A percentile compares a stretch with the other conserved stretches of the same genome.
Evolutionary conservation across 2,329 filamentous ascomycete species (phyloP).

Genomic region (Sporothrix euskadiensis): DNA sequence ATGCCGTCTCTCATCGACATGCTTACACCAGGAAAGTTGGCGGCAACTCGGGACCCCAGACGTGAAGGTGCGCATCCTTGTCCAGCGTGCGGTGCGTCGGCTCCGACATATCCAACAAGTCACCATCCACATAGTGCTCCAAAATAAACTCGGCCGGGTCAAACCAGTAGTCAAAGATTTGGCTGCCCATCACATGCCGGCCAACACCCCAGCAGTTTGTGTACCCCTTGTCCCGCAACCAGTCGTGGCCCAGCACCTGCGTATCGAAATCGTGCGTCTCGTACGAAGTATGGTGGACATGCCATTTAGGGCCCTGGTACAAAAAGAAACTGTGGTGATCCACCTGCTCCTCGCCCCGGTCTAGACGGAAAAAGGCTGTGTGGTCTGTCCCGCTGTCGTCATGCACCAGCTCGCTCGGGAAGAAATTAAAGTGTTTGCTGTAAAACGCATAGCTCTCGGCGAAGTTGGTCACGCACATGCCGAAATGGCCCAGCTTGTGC

Average conservation of each 20-base stretch:
- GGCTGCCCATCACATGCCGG: conserved; percentile 67
- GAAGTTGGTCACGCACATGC: conserved; percentile 55
- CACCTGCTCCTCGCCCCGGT: conserved; percentile 47
- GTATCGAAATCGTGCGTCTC: conserved; percentile 73
- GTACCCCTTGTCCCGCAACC: conserved; percentile 63
- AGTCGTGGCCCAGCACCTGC: conserved; percentile 69
- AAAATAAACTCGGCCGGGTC: conserved; percentile 64
- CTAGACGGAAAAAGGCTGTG: conserved; percentile 49
- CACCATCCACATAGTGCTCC: conserved; percentile 71
- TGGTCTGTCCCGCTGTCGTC: conserved; percentile 43
- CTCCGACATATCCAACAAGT: conserved; percentile 59
- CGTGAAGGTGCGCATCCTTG: conserved; percentile 47
- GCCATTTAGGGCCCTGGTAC: conserved; percentile 48
- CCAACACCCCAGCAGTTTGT: conserved; percentile 70
- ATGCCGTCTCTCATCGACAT: not conserved
- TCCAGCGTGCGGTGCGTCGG: conserved; percentile 47
- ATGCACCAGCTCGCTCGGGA: conserved; percentile 50
- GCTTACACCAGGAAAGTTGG: conserved; percentile 29
- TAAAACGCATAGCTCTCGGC: conserved; percentile 53
- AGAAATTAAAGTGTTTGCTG: conserved; percentile 52
- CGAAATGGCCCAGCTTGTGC: conserved; percentile 58
- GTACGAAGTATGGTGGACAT: conserved; percentile 68
- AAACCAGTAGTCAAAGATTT: conserved; percentile 74
- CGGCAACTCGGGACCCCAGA: conserved; percentile 44
- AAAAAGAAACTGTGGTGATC: conserved; percentile 57